Evolutionary conservation across 2,329 filamentous ascomycete species (phyloP).

Genomic region (Ceratocystiopsis sp.): DNA sequence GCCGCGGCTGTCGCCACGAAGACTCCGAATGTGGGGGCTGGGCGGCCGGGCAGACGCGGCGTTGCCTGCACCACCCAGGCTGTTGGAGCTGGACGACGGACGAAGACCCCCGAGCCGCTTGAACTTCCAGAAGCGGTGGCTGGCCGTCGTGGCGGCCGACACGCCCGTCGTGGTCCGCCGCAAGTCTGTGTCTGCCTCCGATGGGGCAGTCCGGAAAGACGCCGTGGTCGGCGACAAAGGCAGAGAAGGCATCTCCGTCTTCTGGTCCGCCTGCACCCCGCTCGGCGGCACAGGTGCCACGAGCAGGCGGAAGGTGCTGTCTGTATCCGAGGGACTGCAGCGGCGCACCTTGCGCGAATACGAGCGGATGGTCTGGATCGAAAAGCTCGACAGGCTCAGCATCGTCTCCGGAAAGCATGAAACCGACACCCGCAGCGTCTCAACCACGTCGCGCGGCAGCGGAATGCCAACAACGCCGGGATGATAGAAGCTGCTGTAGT

Average conservation of each 20-base stretch:
- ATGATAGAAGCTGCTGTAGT: background rate
- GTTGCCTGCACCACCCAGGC: background rate
- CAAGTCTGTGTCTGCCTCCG: background rate
- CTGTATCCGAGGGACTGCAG: conserved; percentile 9
- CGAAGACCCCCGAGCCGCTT: conserved; percentile 1
- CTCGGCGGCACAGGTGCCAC: background rate
- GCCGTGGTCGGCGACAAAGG: conserved; percentile 1
- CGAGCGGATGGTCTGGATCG: conserved; percentile 38
- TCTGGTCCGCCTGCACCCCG: background rate
- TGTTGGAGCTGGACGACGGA: background rate
- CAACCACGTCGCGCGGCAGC: conserved; percentile 34
- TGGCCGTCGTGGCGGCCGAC: background rate
- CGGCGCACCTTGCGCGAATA: conserved; percentile 37
- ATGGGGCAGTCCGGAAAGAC: background rate
- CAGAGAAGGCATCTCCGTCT: conserved; percentile 10
- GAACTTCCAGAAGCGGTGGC: conserved; percentile 9
- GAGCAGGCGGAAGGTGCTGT: conserved; percentile 9
- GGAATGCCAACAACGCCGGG: conserved; percentile 18
- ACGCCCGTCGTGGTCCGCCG: background rate
- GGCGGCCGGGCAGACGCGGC: background rate
- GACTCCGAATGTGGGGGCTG: too few species aligned
- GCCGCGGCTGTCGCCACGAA: background rate
- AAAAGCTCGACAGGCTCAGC: conserved; percentile 35
- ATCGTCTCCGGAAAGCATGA: conserved; percentile 42
- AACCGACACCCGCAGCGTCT: conserved; percentile 35